Percentiles rank a stretch among this genome's conserved stretches.
These are phyloP conservation scores for Leucosporidium creatinivorum DNA, from an alignment of 768 basidiomycete genomes.

Conservation along the genomic window DNA sequence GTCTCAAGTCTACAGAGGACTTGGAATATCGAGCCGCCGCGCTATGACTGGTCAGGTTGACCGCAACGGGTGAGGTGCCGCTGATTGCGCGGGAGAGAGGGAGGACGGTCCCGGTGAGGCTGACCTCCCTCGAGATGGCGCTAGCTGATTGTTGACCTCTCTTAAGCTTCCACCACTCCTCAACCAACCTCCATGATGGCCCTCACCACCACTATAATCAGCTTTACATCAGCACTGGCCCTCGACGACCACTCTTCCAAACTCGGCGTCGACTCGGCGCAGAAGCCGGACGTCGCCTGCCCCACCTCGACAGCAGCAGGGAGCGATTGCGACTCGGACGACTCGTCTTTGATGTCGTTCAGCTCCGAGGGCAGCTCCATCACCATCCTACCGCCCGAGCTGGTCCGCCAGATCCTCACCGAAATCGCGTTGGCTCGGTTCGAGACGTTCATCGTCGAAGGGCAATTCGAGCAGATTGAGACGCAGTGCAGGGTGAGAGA, in stretches of 20 bases:
- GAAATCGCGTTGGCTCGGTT: neutral
- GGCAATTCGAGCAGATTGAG: neutral
- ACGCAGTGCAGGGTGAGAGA: neutral
- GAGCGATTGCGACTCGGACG: neutral
- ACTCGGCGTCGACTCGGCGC: too few species aligned
- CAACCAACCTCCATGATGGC: neutral
- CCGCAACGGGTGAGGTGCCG: too few species aligned
- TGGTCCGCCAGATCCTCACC: neutral
- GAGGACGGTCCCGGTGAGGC: neutral
- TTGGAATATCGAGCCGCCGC: too few species aligned
- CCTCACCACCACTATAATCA: neutral
- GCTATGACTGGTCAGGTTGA: too few species aligned
- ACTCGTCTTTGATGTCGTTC: conserved; percentile 1
- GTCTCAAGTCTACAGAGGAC: neutral
- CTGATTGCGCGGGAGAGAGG: too few species aligned
- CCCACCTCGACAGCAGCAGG: neutral
- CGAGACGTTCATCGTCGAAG: neutral
- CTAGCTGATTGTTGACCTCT: neutral
- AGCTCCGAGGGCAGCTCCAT: neutral
- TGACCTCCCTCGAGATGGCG: neutral
- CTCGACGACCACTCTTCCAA: neutral
- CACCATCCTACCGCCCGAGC: neutral
- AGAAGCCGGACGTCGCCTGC: neutral
- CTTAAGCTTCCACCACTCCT: neutral
- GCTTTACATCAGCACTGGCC: neutral